Evolutionary conservation across 2,329 filamentous ascomycete genomes (phyloP).

Genomic region (Cercospora sp.): DNA sequence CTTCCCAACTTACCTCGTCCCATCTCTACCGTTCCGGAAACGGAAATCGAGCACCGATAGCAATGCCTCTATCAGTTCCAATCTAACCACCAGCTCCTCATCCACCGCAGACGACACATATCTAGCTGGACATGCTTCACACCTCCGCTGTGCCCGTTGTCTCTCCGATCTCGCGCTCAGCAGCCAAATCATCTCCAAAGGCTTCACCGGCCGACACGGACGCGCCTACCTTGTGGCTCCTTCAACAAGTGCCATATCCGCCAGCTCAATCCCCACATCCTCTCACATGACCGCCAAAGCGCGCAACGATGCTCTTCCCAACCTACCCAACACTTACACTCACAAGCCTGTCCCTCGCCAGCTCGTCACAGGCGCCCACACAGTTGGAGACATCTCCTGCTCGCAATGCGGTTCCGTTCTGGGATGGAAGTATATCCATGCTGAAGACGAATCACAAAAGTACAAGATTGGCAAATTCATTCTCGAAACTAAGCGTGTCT

Average conservation of each 20-base stretch:
- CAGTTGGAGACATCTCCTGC: conserved; percentile 62
- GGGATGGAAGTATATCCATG: conserved; percentile 66
- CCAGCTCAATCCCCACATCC: conserved; percentile 19
- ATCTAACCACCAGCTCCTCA: conserved; percentile 27
- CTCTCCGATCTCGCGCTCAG: conserved; percentile 60
- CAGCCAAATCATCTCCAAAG: conserved; percentile 63
- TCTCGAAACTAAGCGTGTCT: conserved; percentile 60
- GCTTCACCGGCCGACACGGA: conserved; percentile 65
- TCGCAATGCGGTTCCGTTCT: conserved; percentile 57
- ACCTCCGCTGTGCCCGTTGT: conserved; percentile 61
- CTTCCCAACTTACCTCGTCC: conserved; percentile 56
- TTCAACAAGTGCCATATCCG: conserved; percentile 37
- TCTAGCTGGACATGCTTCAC: conserved; percentile 53
- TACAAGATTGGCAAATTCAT: conserved; percentile 71
- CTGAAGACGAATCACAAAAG: conserved; percentile 61
- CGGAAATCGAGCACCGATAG: conserved; percentile 46
- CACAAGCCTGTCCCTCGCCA: conserved; percentile 59
- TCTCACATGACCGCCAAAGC: conserved; percentile 28
- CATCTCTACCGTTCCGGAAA: conserved; percentile 51
- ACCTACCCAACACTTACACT: conserved; percentile 61
- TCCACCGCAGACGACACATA: conserved; percentile 39
- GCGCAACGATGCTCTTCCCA: conserved; percentile 35
- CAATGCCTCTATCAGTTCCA: conserved; percentile 40
- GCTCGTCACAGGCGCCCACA: conserved; percentile 64
- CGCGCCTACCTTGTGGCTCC: conserved; percentile 64